Evolutionary conservation across 2,329 filamentous ascomycete genomes (phyloP).

Genomic region (Penicillium digitatum): DNA sequence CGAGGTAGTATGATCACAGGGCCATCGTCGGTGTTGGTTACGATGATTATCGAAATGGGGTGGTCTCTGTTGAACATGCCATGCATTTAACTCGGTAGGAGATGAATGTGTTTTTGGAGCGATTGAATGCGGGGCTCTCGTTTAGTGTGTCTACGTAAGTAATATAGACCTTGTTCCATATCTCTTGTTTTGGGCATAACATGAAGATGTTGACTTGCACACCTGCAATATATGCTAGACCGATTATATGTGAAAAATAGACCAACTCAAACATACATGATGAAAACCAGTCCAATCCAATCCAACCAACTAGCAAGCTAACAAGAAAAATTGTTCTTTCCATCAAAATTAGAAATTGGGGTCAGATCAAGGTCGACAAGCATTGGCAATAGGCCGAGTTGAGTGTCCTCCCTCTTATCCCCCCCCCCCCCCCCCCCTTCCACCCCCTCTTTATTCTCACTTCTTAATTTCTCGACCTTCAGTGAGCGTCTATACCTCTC

Average conservation of each 20-base stretch:
- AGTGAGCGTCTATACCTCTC: neutral
- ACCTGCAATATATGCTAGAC: too few species aligned
- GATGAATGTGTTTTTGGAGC: constrained; percentile 2
- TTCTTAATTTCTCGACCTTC: neutral
- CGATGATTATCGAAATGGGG: constrained; percentile 10
- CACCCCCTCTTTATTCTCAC: neutral
- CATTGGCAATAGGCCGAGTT: neutral
- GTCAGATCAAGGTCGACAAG: neutral
- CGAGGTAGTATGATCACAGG: constrained; percentile 19
- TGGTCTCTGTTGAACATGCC: constrained; percentile 13
- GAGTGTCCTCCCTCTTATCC: neutral
- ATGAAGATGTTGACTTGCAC: neutral
- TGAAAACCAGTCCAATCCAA: neutral
- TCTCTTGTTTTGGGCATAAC: neutral
- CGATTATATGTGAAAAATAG: neutral
- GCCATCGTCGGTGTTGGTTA: constrained; percentile 18
- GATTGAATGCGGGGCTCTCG: constrained; percentile 3
- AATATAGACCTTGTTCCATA: neutral
- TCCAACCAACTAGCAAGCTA: neutral
- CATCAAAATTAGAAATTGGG: neutral
- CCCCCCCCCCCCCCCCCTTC: neutral
- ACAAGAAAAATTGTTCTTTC: neutral
- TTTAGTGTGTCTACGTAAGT: neutral
- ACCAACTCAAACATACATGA: neutral
- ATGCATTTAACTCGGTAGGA: constrained; percentile 11